Conservation (phyloP, 352 stramenopile species). For the Globisporangium heterothallicum region DNA sequence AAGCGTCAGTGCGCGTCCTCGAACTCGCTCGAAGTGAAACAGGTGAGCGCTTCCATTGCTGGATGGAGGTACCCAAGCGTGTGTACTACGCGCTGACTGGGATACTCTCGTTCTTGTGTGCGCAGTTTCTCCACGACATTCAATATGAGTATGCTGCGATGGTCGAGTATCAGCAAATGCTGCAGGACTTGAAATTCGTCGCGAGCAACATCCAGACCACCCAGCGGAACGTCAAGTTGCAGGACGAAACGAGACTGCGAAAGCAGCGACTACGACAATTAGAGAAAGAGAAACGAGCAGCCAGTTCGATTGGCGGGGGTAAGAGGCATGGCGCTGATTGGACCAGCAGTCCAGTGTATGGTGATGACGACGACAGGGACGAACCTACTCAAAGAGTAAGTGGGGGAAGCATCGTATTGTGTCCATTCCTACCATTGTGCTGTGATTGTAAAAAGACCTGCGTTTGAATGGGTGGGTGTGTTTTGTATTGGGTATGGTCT, state of each 20-base stretch:
- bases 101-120: background rate
- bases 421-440: background rate
- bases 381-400: constrained; percentile 9
- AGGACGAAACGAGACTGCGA: constrained; percentile 1
- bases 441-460: background rate
- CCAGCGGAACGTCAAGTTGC: constrained; percentile 17
- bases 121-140: constrained; percentile 37
- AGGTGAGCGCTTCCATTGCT: too few relatives aligned
- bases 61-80: too few relatives aligned
- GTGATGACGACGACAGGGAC: constrained; percentile 21
- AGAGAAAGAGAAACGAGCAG: constrained; percentile 8
- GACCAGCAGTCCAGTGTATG: constrained; percentile 28
- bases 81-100: background rate
- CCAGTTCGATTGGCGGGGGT: background rate
- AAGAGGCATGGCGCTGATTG: constrained; percentile 9
- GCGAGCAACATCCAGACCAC: constrained; percentile 22
- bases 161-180: constrained; percentile 36
- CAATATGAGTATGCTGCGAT: constrained; percentile 44
- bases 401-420: too few relatives aligned
- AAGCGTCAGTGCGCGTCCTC: constrained; percentile 24
- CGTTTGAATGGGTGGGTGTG: background rate
- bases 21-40: constrained; percentile 18
- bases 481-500: background rate
- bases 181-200: constrained; percentile 28
- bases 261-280: constrained; percentile 14